phyloP scores from a whole-genome alignment of 2,329 filamentous ascomycete genomes.

The Ophiobolus disseminans region DNA sequence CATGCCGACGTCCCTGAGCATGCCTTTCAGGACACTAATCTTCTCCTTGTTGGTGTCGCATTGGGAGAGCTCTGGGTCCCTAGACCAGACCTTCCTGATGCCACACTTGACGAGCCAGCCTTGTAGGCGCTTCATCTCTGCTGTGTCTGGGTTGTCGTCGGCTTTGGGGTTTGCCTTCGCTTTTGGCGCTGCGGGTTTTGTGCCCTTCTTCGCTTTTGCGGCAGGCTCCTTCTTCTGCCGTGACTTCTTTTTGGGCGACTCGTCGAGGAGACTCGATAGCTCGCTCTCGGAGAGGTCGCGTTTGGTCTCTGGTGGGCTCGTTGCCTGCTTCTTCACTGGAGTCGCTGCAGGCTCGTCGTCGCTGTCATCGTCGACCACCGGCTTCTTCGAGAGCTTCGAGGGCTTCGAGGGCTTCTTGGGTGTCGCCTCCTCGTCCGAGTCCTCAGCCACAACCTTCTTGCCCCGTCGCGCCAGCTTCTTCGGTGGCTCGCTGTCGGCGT shows the following conservation, averaged over 20 bases:
- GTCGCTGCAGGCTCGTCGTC: slow-evolving; percentile 14
- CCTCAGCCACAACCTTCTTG: slow-evolving; percentile 38
- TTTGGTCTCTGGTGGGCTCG: slow-evolving; percentile 18
- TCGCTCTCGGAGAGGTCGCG: slow-evolving; percentile 63
- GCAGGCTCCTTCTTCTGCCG: slow-evolving; percentile 47
- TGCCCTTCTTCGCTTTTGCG: slow-evolving; percentile 32
- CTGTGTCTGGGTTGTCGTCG: slow-evolving; percentile 67
- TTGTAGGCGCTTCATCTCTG: slow-evolving; percentile 87
- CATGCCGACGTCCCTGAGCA: slow-evolving; percentile 87
- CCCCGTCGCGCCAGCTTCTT: slow-evolving; percentile 26
- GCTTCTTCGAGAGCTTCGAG: slow-evolving; percentile 15
- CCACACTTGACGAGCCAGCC: slow-evolving; percentile 88
- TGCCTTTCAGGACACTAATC: slow-evolving; percentile 77
- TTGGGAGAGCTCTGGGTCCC: slow-evolving; percentile 72
- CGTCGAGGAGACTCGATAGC: slow-evolving; percentile 79
- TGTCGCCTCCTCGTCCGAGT: slow-evolving; percentile 38
- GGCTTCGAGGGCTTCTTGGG: slow-evolving; percentile 16
- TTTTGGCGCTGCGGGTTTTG: slow-evolving; percentile 54
- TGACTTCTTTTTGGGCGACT: slow-evolving; percentile 69
- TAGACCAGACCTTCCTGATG: slow-evolving; percentile 88
- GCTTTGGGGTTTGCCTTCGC: no score
- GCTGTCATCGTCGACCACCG: slow-evolving; percentile 20
- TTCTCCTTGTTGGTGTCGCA: slow-evolving; percentile 78
- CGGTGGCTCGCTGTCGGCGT: slow-evolving; percentile 36
- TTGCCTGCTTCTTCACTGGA: slow-evolving; percentile 16